Conservation (phyloP, 768 basidiomycete genomes). For the Lenzites betulinus region DNA sequence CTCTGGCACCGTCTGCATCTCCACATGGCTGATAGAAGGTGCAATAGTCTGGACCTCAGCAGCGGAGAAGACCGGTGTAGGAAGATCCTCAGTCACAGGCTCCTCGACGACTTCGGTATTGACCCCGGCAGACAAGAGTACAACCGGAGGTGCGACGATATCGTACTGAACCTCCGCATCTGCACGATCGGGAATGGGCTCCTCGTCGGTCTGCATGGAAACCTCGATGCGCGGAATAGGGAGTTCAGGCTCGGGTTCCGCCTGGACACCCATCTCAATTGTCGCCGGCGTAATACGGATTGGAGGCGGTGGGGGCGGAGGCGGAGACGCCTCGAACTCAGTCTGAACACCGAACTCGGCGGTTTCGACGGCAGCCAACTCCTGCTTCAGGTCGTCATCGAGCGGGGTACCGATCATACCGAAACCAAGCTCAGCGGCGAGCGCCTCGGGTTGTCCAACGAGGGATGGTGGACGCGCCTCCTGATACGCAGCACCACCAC, state of each 20-base stretch:
- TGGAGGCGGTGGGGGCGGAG: slow-evolving; percentile 24
- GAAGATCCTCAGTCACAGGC: slow-evolving; percentile 15
- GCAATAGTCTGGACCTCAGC: slow-evolving; percentile 23
- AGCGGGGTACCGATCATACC: slow-evolving; percentile 44
- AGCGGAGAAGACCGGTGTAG: slow-evolving; percentile 24
- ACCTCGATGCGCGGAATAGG: slow-evolving; percentile 27
- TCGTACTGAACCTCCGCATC: slow-evolving; percentile 57
- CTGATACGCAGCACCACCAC: slow-evolving; percentile 71
- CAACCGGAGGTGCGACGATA: slow-evolving; percentile 23
- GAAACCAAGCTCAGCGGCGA: slow-evolving; percentile 56
- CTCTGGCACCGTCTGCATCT: slow-evolving; percentile 35
- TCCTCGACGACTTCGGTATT: slow-evolving; percentile 41
- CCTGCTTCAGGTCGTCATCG: slow-evolving; percentile 41
- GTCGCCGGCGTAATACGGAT: slow-evolving; percentile 34
- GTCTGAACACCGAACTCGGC: slow-evolving; percentile 71
- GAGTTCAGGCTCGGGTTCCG: slow-evolving; percentile 31
- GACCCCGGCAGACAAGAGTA: slow-evolving; percentile 36
- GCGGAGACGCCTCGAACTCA: slow-evolving; percentile 46
- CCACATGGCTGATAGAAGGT: slow-evolving; percentile 23
- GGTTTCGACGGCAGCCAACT: slow-evolving; percentile 43
- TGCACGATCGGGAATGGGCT: slow-evolving; percentile 31
- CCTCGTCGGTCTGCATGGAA: slow-evolving; percentile 36
- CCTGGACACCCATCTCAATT: slow-evolving; percentile 37
- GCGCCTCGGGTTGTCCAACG: slow-evolving; percentile 70
- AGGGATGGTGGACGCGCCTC: slow-evolving; percentile 71